Evolutionary conservation across 768 basidiomycete genomes (phyloP), one percentile per base, ranked within the genome.

Genomic region (Trametes gibbosa): DNA sequence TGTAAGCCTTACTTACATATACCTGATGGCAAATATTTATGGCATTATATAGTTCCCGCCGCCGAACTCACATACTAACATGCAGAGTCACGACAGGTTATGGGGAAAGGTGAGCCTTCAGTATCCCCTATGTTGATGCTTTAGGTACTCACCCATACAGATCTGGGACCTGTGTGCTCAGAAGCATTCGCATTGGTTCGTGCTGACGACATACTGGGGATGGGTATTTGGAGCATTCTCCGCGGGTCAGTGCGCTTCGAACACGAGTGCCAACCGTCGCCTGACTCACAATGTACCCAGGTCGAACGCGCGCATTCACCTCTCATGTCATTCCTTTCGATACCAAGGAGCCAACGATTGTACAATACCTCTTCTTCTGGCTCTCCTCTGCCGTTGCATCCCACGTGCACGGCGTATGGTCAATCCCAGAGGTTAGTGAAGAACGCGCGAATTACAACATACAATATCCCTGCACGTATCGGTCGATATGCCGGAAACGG

Each of bases 221-320:
- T 79, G 78, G 78, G 71, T 74, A 7, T 77, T 79, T 35, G 78
- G 78, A 6, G 72, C 68, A 10, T 79, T 79, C 62, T 74, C 77
- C 19, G 46, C 58, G 43, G 75, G 78, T 74, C 41, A 45, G 72
- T 62, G 13, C 21, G 14, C 4, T 23, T 32, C 29, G 4, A 32
- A 4, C 29, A 4, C 41, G 13, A 13, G n/a, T 43, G 52, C 27
- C 5, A 19, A 29, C 8, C 13, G 7, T 13, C 14, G 10, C 7
- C 19, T 23, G 24, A 50, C 39, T 42, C 14, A 57, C 56, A 37
- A 17, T 16, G 39, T 9, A 14, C 27, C 13, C 48, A 71, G 72
- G 66, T 6, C 58, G 63, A 53, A 65, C 68, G 2, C 45, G 54
- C 13, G 71, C 61, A 9, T 66, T 63, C 49, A 52, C 66, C 3